These are phyloP conservation scores for Acacia crassicarpa DNA, from an alignment of 306 rosid genomes.

Conservation along the genomic window DNA sequence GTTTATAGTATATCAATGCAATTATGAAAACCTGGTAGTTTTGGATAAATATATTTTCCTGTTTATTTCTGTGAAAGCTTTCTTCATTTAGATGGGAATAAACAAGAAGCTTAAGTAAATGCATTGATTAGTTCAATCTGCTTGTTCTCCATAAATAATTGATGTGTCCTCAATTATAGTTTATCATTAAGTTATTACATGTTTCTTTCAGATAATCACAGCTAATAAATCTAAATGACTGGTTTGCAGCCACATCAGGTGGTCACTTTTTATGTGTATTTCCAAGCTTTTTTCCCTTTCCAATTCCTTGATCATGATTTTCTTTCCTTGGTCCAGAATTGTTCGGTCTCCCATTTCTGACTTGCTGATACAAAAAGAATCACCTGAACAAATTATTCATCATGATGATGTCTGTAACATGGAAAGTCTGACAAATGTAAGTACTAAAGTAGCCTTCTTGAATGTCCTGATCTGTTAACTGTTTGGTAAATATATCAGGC, in stretches of 20 bases:
- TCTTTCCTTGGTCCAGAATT: constrained; percentile 55
- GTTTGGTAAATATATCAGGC: not conserved
- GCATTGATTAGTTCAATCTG: not conserved
- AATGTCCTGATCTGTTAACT: constrained; percentile 20
- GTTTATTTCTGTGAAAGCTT: not conserved
- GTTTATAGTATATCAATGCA: not conserved
- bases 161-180: not conserved
- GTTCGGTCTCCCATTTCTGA: constrained; percentile 60
- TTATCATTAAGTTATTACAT: not conserved
- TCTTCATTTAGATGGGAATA: not conserved
- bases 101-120: not conserved
- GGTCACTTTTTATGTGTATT: constrained; percentile 5
- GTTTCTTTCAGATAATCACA: not conserved
- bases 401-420: constrained; percentile 40
- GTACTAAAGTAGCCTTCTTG: constrained; percentile 46
- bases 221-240: constrained; percentile 9
- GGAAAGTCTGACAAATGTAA: constrained; percentile 56
- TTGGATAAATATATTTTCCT: not conserved
- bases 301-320: not conserved
- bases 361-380: constrained; percentile 50
- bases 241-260: constrained; percentile 18
- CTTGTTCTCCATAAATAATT: not conserved
- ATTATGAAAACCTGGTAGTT: not conserved
- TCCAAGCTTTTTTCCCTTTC: constrained; percentile 18
- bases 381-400: constrained; percentile 37